Evolutionary conservation across 768 basidiomycete species (phyloP), one percentile per base, ranked within the genome.

Genomic region (Calocybe cyanea): DNA sequence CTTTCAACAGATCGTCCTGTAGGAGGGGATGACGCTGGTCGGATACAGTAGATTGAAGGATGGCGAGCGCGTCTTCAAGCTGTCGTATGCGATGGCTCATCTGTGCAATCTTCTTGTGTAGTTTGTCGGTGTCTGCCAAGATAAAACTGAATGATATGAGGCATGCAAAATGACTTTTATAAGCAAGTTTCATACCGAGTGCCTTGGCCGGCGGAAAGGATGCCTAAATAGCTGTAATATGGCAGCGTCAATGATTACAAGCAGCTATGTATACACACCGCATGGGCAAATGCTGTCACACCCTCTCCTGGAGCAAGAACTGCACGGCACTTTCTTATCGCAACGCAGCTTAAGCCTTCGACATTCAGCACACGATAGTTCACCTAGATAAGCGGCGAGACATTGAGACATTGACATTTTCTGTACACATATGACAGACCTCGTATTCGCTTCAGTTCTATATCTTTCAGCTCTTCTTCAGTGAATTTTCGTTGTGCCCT

Each of bases 1-100:
- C 62, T 45, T 69, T 72, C 11, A 83, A 58, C 8, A 80, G 61
- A 9, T 78, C 75, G 17, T 79, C 78, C 11, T 63, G 60, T 2
- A 85, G 68, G 0, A 86, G 63, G 2, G 83, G 79, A 56, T 86
- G 84, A 7, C 77, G 64, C 33, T 81, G 74, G 38, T 71, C 68
- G 1, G 81, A 81, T 4, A 77, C 66, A 7, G 75, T 71, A 2
- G 76, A 66, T 48, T 85, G 82, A 6, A 83, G 69, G 23, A 80
- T 76, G 3, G 81, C 78, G 8, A 86, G 64, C 0, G 80, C 81
- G 47, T 85, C 83, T 60, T 85, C 84, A 0, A 85, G 70, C 53
- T 83, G 80, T 24, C 81, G 75, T 38, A 86, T 84, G 14, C 83
- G 75, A 54, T 78, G 72, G 58, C 77, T 76, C 81, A 85, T 83